Conservation (phyloP, 306 rosid genomes). For the Cucurbita moschata region DNA sequence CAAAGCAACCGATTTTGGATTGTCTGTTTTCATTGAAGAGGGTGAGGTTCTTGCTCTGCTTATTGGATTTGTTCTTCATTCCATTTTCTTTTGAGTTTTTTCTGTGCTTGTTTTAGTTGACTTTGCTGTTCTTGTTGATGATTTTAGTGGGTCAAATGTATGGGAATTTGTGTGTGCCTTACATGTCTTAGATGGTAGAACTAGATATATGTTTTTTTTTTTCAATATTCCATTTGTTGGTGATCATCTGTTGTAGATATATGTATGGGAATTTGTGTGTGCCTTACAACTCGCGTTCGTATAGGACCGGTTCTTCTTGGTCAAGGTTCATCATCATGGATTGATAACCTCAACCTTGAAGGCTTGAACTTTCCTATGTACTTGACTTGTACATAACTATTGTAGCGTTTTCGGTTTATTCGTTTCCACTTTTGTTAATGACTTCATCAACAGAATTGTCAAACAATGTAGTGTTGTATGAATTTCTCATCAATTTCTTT, state of each 20-base stretch:
- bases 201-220: background rate
- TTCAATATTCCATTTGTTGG: background rate
- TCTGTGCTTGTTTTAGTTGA: background rate
- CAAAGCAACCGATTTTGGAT: slow-evolving; percentile 81
- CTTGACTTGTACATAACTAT: background rate
- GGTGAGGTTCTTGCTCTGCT: slow-evolving; percentile 24
- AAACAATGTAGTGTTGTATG: background rate
- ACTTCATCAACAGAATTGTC: background rate
- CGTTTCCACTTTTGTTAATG: background rate
- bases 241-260: background rate
- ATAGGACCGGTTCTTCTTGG: background rate
- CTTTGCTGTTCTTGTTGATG: background rate
- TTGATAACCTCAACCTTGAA: background rate
- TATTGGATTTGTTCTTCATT: background rate
- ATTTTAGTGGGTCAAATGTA: background rate
- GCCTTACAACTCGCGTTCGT: background rate
- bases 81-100: background rate
- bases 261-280: background rate
- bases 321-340: background rate
- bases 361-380: background rate
- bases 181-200: background rate
- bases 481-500: background rate
- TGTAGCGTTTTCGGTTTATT: background rate
- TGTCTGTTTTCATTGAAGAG: slow-evolving; percentile 79
- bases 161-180: background rate